These are phyloP conservation scores for Fallopia convolvulus DNA, from an alignment of 148 eudicot species.

Conservation along the genomic window DNA sequence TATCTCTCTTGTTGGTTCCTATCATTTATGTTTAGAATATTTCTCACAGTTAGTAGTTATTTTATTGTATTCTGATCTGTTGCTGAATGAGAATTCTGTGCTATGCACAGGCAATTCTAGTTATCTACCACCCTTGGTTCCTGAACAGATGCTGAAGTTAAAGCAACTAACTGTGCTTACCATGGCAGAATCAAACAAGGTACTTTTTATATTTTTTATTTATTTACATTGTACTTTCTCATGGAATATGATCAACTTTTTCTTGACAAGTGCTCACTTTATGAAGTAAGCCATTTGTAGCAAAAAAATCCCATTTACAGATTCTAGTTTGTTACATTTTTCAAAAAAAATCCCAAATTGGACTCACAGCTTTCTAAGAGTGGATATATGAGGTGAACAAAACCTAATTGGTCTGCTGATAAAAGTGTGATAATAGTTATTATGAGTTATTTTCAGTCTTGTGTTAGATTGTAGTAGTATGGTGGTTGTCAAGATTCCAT, in stretches of 20 bases:
- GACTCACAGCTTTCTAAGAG: background rate
- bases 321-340: background rate
- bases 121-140: conserved; percentile 51
- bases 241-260: background rate
- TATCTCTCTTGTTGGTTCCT: background rate
- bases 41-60: background rate
- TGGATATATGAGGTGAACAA: background rate
- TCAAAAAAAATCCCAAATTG: background rate
- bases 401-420: background rate
- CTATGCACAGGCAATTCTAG: conserved; percentile 48
- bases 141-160: conserved; percentile 81
- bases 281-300: background rate
- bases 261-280: background rate
- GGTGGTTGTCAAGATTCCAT: background rate
- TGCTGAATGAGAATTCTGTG: background rate
- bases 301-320: background rate
- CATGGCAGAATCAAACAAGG: conserved; percentile 85
- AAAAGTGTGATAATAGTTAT: background rate
- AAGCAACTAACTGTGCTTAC: conserved; percentile 90
- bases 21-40: background rate
- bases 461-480: background rate
- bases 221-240: background rate
- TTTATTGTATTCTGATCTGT: background rate
- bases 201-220: conserved; percentile 7
- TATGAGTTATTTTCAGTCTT: background rate